Base-by-base conservation (phyloP, 164 flowering plant species). In the Aristolochia californica region DNA sequence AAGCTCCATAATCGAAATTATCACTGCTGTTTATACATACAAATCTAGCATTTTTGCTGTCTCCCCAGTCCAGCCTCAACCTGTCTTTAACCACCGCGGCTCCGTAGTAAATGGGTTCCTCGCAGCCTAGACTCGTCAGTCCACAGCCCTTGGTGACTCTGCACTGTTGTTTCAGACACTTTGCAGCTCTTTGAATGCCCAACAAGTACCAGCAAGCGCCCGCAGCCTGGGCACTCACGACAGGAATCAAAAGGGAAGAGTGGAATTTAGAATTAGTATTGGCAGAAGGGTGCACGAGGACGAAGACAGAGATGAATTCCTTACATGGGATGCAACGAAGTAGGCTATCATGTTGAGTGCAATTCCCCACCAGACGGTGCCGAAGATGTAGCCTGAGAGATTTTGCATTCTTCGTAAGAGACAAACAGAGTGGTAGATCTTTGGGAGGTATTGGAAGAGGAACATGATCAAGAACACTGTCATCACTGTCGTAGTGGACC, bases 151-250 rank as follows among this genome's bases (percentile, higher is more conserved):
- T 18, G 22, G 70, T 61, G 15, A 4, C 62, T 38, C 66, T 57
- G 66, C 98, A 88, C 62, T 87, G 84, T 58, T 72, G 71, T 57
- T 43, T 80, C 60, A 93, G 65, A 65, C 98, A 93, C 52, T 80
- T 77, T 55, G 83, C 71, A 2, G 93, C 82, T 65, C 98, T 83
- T 62, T 93, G 95, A 17, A 88, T 75, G 16, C 98, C 98, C 57
- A 93, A 63, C 72, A 93, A 73, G 73, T 87, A 93, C 98, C 97
- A 93, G 62, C 98, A 93, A 38, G 97, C 98, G 53, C 98, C 98
- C 13, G 96, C 97, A 3, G 97, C 98, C 98, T 93, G 64, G 45
- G 17, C 22, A 25, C 22, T 40, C 17, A n/a, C n/a, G n/a, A n/a
- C n/a, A n/a, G n/a, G n/a, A n/a, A n/a, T n/a, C n/a, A n/a, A n/a